phyloP scores from a whole-genome alignment of 1,139 yeast species.

The Pichia sp. region DNA sequence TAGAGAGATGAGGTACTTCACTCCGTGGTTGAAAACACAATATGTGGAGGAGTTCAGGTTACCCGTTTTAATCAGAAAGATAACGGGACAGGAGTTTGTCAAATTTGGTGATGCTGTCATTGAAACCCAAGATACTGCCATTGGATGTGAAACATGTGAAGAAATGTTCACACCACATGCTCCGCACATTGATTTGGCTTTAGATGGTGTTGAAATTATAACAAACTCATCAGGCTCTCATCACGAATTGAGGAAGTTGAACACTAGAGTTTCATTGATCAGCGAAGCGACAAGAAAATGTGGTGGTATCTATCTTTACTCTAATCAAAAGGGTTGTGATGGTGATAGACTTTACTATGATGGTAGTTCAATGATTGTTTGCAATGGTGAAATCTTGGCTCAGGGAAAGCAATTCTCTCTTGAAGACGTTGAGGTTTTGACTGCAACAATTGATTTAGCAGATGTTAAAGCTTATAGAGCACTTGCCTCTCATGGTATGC shows the following conservation, averaged over 20 bases:
- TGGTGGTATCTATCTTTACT: slow-evolving; percentile 90
- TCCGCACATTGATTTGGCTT: slow-evolving; percentile 86
- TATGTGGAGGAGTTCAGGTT: slow-evolving; percentile 64
- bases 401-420: slow-evolving; percentile 90
- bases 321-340: slow-evolving; percentile 97
- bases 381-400: slow-evolving; percentile 85
- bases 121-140: slow-evolving; percentile 73
- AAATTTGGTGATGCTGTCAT: slow-evolving; percentile 88
- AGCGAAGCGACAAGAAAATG: slow-evolving; percentile 91
- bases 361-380: slow-evolving; percentile 92
- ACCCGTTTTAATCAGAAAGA: slow-evolving; percentile 57
- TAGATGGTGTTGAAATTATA: slow-evolving; percentile 94
- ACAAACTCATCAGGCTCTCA: slow-evolving; percentile 96
- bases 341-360: slow-evolving; percentile 96
- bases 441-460: slow-evolving; percentile 90
- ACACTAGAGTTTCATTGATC: slow-evolving; percentile 77
- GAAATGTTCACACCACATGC: slow-evolving; percentile 94
- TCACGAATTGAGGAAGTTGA: slow-evolving; percentile 85
- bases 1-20: slow-evolving; percentile 94
- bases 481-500: slow-evolving; percentile 72
- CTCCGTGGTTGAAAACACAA: slow-evolving; percentile 84
- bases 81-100: slow-evolving; percentile 61
- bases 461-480: slow-evolving; percentile 79
- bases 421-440: slow-evolving; percentile 84
- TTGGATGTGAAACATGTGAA: slow-evolving; percentile 97